Evolutionary conservation across 768 basidiomycete genomes (phyloP), one percentile per base, ranked within the genome.

Genomic region (Lentinula sp.): DNA sequence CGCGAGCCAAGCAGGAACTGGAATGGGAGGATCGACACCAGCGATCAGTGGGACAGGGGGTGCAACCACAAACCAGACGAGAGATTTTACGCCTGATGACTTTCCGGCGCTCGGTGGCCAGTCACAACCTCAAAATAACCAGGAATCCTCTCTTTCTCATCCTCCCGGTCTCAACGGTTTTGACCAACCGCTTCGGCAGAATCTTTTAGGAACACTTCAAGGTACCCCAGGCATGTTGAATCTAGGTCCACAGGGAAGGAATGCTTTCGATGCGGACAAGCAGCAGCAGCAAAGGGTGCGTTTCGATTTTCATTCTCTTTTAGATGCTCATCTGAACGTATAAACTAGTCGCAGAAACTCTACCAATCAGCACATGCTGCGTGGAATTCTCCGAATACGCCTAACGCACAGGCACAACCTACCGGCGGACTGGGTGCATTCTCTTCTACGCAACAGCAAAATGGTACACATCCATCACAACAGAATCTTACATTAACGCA

Each of bases 41-140:
- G 67, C 73, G 46, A 70, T 73, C 63, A 74, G 70, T 42, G 72
- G 73, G 54, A 69, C 72, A 59, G 59, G 51, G 23, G 55, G 60
- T 52, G 49, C 68, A 72, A 52, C 70, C 50, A 66, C 72, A 60
- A 73, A 70, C 63, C 80, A 82, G 65, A 73, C 82, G 60, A 78
- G 86, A 68, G 86, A 88, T 70, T 90, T 94, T 63, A 89, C 88
- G n/a, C 84, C 87, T 43, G 91, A 93, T 65, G 93, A 95, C 75
- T 94, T 95, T 70, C 93, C 93, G 55, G 93, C 93, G 16, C 76
- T 95, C 31, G 88, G 91, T 10, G 88, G 87, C 57, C 71, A 49
- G 52, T 39, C 59, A 10, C 46, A 58, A 37, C 40, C 60, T 53
- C 68, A 69, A 55, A 77, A 70, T 69, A 81, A 76, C 64, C 79